phyloP scores from a whole-genome alignment of 345 rosid genomes.

The Triadica sebifera region DNA sequence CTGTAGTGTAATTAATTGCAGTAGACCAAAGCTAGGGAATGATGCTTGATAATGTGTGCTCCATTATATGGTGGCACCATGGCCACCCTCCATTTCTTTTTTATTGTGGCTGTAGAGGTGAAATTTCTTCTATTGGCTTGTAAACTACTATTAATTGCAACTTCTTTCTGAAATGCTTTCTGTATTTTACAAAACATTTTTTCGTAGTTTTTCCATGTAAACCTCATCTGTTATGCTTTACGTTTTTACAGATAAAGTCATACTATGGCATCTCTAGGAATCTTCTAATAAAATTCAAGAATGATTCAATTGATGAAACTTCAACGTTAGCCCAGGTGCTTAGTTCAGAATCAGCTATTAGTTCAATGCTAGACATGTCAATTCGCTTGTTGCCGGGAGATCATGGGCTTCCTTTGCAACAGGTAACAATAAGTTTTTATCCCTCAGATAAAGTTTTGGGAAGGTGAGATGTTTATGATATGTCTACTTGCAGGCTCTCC shows the following conservation, averaged over 20 bases:
- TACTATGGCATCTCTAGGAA: slow-evolving; percentile 93
- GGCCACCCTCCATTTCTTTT: neutral
- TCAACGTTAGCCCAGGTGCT: slow-evolving; percentile 77
- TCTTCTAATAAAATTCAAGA: slow-evolving; percentile 82
- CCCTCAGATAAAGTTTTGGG: neutral
- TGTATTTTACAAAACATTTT: neutral
- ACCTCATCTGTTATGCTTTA: slow-evolving; percentile 14
- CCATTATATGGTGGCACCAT: too few species aligned
- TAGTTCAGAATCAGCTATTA: slow-evolving; percentile 84
- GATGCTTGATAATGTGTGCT: neutral
- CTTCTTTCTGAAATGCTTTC: neutral
- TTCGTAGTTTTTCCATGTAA: neutral
- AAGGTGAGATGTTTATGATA: slow-evolving; percentile 1
- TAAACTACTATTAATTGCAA: slow-evolving; percentile 3
- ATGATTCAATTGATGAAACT: slow-evolving; percentile 87
- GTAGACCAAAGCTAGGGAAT: neutral
- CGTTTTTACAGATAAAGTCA: slow-evolving; percentile 67
- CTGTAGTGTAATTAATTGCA: neutral
- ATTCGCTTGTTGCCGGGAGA: slow-evolving; percentile 84
- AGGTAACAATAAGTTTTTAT: slow-evolving; percentile 48
- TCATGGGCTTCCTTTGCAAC: slow-evolving; percentile 92
- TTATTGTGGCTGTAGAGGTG: neutral
- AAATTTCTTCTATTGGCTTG: neutral
- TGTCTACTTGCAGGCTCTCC: slow-evolving; percentile 55
- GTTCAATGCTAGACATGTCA: slow-evolving; percentile 96